phyloP scores from a whole-genome alignment of 129 eudicot genomes.

The Deinandra increscens region DNA sequence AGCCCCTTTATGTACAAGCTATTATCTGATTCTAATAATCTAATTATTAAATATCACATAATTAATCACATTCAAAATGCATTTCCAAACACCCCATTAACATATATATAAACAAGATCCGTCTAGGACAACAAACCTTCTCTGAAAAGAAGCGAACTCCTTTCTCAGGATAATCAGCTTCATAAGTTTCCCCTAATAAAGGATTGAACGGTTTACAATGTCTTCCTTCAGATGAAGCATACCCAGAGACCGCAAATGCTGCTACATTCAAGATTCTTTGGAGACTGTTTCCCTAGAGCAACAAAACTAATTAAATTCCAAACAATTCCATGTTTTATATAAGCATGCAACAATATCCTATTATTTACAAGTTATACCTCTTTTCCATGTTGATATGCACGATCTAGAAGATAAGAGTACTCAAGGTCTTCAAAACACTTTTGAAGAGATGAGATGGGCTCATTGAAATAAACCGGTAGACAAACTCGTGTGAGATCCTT shows the following conservation, averaged over 20 bases:
- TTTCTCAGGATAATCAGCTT: slow-evolving; percentile 88
- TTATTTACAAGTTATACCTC: slow-evolving; percentile 39
- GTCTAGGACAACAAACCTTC: slow-evolving; percentile 45
- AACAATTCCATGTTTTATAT: not conserved
- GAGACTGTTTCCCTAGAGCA: slow-evolving; percentile 71
- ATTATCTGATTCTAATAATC: not conserved
- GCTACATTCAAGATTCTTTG: slow-evolving; percentile 79
- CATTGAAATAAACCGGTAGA: slow-evolving; percentile 84
- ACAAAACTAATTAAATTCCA: slow-evolving; percentile 11
- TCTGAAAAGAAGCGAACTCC: slow-evolving; percentile 89
- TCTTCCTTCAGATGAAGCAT: slow-evolving; percentile 89
- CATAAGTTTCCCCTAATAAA: slow-evolving; percentile 89
- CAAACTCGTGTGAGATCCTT: slow-evolving; percentile 83
- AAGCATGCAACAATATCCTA: slow-evolving; percentile 5
- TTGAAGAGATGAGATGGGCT: slow-evolving; percentile 80
- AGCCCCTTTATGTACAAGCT: not conserved
- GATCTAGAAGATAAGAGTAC: slow-evolving; percentile 80
- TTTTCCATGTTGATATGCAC: slow-evolving; percentile 78
- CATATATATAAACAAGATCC: not conserved
- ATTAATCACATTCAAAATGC: not conserved
- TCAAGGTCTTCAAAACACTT: slow-evolving; percentile 85
- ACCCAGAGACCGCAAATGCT: slow-evolving; percentile 90
- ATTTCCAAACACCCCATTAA: not conserved
- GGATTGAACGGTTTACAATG: slow-evolving; percentile 95
- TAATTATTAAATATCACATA: not conserved